Base-by-base conservation (phyloP, 768 basidiomycete species). In the Rhizopogon sp. region DNA sequence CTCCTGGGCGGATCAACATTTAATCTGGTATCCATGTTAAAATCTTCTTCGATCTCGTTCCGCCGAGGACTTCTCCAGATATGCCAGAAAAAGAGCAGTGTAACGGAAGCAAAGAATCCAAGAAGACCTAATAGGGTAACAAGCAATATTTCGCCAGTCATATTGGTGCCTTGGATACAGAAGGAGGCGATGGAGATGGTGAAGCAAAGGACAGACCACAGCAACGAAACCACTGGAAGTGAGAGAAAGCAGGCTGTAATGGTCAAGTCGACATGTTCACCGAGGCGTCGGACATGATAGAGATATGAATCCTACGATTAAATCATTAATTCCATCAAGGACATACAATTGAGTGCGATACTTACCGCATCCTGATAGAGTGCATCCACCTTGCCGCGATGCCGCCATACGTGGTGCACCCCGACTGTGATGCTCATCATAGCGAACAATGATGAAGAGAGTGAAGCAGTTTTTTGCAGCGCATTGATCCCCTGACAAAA, bases 131-230 rank as follows among this genome's bases (percentile, higher is more conserved):
- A 43, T 10, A 64, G 43, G 8, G 54, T 55, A 3, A 54, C 14
- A 13, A 66, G 56, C 2, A 62, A 39, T 7, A 64, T 43, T 31
- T 50, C 31, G 6, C 56, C 52, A 29, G 44, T 49, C 3, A 51
- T 39, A 40, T 50, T 50, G 1, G 45, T 52, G 44, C 47, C 58
- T 50, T 64, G 56, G 50, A 61, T 44, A 52, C 59, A 62, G 58
- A 52, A 63, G 11, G 60, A 58, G 3, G 52, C 59, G 22, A 67
- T 45, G 5, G 65, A 59, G 22, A 64, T 46, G 2, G 56, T 53
- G 57, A 66, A 67, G 50, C 46, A 52, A 31, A 66, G 51, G 20
- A 65, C 59, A 11, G 66, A 59, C 60, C 64, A 67, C 20, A 65
- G 55, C 7, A 66, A 60, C 5, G 63, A 52, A 1, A 57, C 62